A percentile compares a stretch with the other conserved stretches of the same genome.
phyloP scores from a whole-genome alignment of 139 green algal species.

The Coelastrella sp. region DNA sequence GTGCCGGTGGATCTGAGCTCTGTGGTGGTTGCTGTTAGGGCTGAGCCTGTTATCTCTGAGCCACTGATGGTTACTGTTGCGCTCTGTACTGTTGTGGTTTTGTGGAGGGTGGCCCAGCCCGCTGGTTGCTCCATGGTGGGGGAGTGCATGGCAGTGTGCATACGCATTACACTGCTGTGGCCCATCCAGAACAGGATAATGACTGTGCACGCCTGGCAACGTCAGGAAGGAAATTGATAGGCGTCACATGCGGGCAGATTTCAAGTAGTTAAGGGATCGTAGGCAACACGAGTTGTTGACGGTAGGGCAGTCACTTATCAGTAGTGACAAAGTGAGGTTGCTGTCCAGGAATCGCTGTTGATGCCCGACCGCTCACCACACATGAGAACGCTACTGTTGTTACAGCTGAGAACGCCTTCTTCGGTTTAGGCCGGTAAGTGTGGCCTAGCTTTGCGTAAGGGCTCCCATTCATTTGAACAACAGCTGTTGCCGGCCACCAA shows the following conservation, averaged over 20 bases:
- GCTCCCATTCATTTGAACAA: neutral
- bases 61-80: conserved; percentile 29
- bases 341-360: no score
- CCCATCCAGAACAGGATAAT: conserved; percentile 1
- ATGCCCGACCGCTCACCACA: neutral
- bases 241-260: no score
- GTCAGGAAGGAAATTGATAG: neutral
- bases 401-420: neutral
- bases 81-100: conserved; percentile 37
- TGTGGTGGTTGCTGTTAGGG: conserved; percentile 27
- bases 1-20: neutral
- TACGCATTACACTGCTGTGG: conserved; percentile 27
- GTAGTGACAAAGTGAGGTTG: no score
- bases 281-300: no score
- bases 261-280: no score
- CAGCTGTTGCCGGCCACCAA: neutral
- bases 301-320: no score
- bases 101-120: conserved; percentile 32
- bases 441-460: neutral
- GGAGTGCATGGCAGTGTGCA: conserved; percentile 15
- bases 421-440: neutral
- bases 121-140: conserved; percentile 8
- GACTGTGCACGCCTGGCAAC: conserved; percentile 8
- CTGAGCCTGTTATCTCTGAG: conserved; percentile 27
- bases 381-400: neutral